Evolutionary conservation across 805 yeast species (phyloP), one percentile per base, ranked within the genome.

Genomic region (Ogataea angusta): DNA sequence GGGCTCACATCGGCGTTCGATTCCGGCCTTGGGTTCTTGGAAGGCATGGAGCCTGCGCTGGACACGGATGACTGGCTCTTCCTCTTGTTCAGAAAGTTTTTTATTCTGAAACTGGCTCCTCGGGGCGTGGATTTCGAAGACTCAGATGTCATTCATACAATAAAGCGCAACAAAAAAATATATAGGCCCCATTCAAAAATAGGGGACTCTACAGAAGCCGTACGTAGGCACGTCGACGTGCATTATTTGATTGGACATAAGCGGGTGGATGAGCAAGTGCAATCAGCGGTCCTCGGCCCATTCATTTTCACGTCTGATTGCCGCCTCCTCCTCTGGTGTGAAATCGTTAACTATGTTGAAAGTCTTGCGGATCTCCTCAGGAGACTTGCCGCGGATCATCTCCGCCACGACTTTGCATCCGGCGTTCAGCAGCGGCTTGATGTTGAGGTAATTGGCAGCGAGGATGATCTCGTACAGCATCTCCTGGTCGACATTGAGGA

Each of bases 401-500:
- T 83, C 90, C 14, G 93, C 91, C 38, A 84, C 88, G 33, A 80
- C 79, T 59, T 83, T 83, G 56, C 93, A 84, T 5, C 90, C 90
- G 2, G 89, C 80, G 52, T 82, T 86, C 54, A 84, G 67, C 48
- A 84, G 66, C 2, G 89, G 90, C 49, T 81, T 76, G 54, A 84
- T 83, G 59, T 84, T 83, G 56, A 84, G 66, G 59, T 82, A 84
- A 61, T 84, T 84, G 14, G 91, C 87, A n/a, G 91, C 91, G 42
- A 81, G 66, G 43, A 84, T 82, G 56, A 84, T 84, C 56, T 83
- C 93, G 51, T 84, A 84, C 43, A 84, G 70, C 90, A 84, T 84
- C 53, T 84, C 91, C 59, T 84, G 98, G 65, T 91, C 98, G 27
- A 91, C 96, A 59, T 86, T 85, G 54, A 91, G 75, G 63, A 90